Conservation (phyloP, 2,329 filamentous ascomycete genomes). For the Penicillium sclerotigenum region DNA sequence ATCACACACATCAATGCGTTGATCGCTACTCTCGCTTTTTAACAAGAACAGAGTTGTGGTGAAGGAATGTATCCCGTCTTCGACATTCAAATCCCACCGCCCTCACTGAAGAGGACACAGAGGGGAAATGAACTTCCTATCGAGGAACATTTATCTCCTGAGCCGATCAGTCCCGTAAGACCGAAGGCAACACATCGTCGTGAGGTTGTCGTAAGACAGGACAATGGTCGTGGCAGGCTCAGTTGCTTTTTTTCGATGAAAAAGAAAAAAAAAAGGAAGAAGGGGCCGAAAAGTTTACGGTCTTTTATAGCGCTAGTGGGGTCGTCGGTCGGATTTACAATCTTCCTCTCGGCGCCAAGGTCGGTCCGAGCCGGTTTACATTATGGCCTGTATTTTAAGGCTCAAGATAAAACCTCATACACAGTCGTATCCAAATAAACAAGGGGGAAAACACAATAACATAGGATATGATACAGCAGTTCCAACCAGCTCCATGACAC, state of each 20-base stretch:
- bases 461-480: not conserved
- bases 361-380: not conserved
- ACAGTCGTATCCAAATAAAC: not conserved
- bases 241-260: conserved; percentile 57
- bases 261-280: conserved; percentile 44
- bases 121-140: conserved; percentile 70
- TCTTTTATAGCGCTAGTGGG: conserved; percentile 28
- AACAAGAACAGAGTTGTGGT: not conserved
- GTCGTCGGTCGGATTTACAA: conserved; percentile 30
- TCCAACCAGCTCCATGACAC: not conserved
- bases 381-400: not conserved
- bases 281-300: conserved; percentile 14
- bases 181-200: conserved; percentile 68
- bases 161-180: conserved; percentile 56
- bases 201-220: conserved; percentile 46
- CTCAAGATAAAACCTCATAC: not conserved
- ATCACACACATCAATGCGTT: not conserved
- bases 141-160: conserved; percentile 61
- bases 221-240: conserved; percentile 69
- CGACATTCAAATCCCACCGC: conserved; percentile 69
- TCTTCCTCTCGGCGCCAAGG: conserved; percentile 9
- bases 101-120: conserved; percentile 67
- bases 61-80: conserved; percentile 59
- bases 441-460: not conserved
- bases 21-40: not conserved